Evolutionary conservation across 1,284 basidiomycete species (phyloP).

Genomic region (Leccinum griseonigrum): DNA sequence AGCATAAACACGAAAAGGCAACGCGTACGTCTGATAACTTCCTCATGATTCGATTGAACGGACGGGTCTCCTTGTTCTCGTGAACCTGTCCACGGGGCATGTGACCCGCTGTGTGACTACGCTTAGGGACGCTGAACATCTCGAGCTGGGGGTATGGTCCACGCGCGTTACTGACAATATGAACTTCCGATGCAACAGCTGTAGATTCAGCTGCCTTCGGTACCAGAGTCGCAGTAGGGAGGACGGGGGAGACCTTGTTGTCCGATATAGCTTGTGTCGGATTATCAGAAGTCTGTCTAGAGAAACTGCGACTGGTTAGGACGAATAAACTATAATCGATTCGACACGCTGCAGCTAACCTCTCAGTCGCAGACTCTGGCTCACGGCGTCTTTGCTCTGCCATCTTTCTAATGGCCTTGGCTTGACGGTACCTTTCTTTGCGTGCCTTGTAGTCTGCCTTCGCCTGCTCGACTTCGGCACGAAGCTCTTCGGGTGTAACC

Average conservation of each 20-base stretch:
- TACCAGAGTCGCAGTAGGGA: slow-evolving; percentile 10
- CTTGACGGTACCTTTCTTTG: slow-evolving; percentile 64
- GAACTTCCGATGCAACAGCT: slow-evolving; percentile 22
- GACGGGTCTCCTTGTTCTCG: slow-evolving; percentile 34
- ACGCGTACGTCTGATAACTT: slow-evolving; percentile 46
- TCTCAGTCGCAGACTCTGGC: slow-evolving; percentile 31
- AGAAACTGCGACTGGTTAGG: slow-evolving; percentile 17
- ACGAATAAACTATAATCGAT: slow-evolving; percentile 8
- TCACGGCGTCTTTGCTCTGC: slow-evolving; percentile 30
- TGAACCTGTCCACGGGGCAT: slow-evolving; percentile 29
- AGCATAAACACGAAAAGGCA: slow-evolving; percentile 10
- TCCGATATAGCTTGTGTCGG: slow-evolving; percentile 11
- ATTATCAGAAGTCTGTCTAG: slow-evolving; percentile 26
- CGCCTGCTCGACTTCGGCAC: slow-evolving; percentile 62
- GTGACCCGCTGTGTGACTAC: slow-evolving; percentile 37
- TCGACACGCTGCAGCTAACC: slow-evolving; percentile 25
- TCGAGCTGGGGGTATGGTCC: slow-evolving; percentile 59
- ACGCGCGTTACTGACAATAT: slow-evolving; percentile 58
- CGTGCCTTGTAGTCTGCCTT: slow-evolving; percentile 63
- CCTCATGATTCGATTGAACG: slow-evolving; percentile 44
- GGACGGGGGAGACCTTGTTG: not conserved
- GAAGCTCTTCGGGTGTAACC: slow-evolving; percentile 42
- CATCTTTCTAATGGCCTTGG: slow-evolving; percentile 49
- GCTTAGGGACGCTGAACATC: slow-evolving; percentile 50
- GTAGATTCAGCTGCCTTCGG: slow-evolving; percentile 11